Evolutionary conservation across 768 basidiomycete genomes (phyloP).

Genomic region (Leucosporidium yakuticum): DNA sequence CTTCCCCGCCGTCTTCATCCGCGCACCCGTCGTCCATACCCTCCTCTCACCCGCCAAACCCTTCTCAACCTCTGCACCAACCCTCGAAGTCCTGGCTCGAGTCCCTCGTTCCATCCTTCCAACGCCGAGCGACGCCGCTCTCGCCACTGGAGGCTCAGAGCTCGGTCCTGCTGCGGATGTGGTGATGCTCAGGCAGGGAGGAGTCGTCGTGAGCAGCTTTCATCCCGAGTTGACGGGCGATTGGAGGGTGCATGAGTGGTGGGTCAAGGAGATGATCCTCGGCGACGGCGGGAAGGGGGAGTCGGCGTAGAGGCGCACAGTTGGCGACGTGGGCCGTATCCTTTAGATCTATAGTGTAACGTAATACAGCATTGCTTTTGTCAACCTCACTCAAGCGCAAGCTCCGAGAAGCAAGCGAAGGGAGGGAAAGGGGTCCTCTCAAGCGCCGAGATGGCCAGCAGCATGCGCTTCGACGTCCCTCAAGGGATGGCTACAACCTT

Average conservation of each 20-base stretch:
- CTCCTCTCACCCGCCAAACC: constrained; percentile 26
- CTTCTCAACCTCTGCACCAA: constrained; percentile 40
- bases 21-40: constrained; percentile 60
- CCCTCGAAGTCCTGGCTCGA: constrained; percentile 65
- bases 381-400: too few species aligned
- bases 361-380: too few species aligned
- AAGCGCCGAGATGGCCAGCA: too few species aligned
- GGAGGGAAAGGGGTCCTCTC: too few species aligned
- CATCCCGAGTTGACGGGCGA: constrained; percentile 86
- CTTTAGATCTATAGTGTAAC: too few species aligned
- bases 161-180: constrained; percentile 50
- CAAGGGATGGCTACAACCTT: too few species aligned
- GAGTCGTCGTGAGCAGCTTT: constrained; percentile 79
- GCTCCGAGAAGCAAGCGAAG: too few species aligned
- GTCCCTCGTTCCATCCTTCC: constrained; percentile 55
- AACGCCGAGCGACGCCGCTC: constrained; percentile 12
- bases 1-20: constrained; percentile 84
- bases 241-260: constrained; percentile 84
- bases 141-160: background rate
- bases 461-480: too few species aligned
- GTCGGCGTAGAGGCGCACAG: background rate
- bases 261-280: constrained; percentile 53
- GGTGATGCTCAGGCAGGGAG: constrained; percentile 79
- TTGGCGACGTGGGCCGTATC: too few species aligned
- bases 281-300: background rate